Base-by-base conservation (phyloP, 1,284 basidiomycete genomes). In the Waitea zeae region DNA sequence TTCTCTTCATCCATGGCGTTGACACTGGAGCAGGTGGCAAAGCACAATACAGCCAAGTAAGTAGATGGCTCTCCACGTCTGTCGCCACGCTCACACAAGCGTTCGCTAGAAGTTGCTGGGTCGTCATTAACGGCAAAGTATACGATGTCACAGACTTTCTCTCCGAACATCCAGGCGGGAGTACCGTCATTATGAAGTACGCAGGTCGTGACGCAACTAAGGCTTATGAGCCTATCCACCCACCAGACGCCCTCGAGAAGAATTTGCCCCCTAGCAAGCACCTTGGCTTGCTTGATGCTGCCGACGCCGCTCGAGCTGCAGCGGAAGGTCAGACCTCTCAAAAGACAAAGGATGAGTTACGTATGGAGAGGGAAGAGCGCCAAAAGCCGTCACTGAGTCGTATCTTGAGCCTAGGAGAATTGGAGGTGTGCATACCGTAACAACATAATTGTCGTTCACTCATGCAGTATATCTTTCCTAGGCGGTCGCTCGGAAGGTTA, bases 81-180 rank as follows among this genome's bases (percentile, higher is more conserved):
- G 18, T 27, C 18, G 20, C 18, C 3, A 28, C 33, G 39, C 34
- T 33, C 9, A 12, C 29, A 44, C 39, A 31, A 24, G 41, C 33
- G 11, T 20, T 26, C 38, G 27, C 20, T 14, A 78, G 75, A 31
- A 77, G 74, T n/a, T 87, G 84, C 53, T 92, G 87, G 89, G 79
- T 93, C 41, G 75, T 92, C 44, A 81, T 90, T 41, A 61, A 69
- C 41, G 67, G 73, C 52, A 61, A 65, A 36, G 78, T 84, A 14
- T 86, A 81, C 53, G 80, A 84, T 56, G 79, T 92, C 37, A 90
- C 88, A 4, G 76, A 82, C 9, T 92, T 93, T 50, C 56, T 93
- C 31, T 53, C 65, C 34, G 78, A 73, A 38, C 86, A 90, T 44
- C 87, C 87, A 1, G 88, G 87, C 32, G 88, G 87, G 5, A 56